phyloP scores from a whole-genome alignment of 2,329 filamentous ascomycete genomes.

The Aspergillus piperis region DNA sequence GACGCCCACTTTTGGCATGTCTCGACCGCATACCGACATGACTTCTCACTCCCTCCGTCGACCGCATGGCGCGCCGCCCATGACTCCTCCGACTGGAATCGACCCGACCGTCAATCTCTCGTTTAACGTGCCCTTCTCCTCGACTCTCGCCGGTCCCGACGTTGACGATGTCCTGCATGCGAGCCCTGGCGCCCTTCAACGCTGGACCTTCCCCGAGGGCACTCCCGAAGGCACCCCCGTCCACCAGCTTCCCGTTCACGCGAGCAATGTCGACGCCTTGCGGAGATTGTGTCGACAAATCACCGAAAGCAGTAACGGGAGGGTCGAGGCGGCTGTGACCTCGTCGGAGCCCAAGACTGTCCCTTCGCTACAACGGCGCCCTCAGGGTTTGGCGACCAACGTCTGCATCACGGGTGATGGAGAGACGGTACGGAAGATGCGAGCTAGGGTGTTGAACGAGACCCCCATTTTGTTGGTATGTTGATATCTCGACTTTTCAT shows the following conservation, averaged over 20 bases:
- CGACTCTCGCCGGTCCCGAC: slow-evolving; percentile 87
- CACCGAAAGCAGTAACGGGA: slow-evolving; percentile 65
- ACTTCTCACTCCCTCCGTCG: slow-evolving; percentile 58
- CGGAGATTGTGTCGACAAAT: slow-evolving; percentile 79
- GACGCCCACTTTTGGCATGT: slow-evolving; percentile 66
- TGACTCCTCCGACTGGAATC: slow-evolving; percentile 68
- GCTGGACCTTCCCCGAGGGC: slow-evolving; percentile 91
- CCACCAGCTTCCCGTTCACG: slow-evolving; percentile 88
- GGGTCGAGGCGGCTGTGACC: slow-evolving; percentile 81
- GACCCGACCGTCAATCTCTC: slow-evolving; percentile 85
- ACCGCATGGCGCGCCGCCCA: slow-evolving; percentile 49
- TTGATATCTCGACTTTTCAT: slow-evolving; percentile 20
- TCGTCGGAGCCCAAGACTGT: slow-evolving; percentile 75
- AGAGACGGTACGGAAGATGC: slow-evolving; percentile 84
- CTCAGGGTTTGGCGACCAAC: slow-evolving; percentile 71
- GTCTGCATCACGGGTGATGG: slow-evolving; percentile 87
- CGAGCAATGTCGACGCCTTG: slow-evolving; percentile 78
- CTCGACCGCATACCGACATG: slow-evolving; percentile 60
- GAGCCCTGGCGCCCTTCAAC: slow-evolving; percentile 79
- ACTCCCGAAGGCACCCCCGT: slow-evolving; percentile 81
- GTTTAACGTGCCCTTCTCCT: slow-evolving; percentile 96
- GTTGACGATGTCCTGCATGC: slow-evolving; percentile 94
- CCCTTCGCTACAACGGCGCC: slow-evolving; percentile 48
- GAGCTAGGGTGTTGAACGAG: slow-evolving; percentile 85
- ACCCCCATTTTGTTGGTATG: slow-evolving; percentile 90